Conservation (phyloP, 345 rosid species). For the Pugionium dolabratum region DNA sequence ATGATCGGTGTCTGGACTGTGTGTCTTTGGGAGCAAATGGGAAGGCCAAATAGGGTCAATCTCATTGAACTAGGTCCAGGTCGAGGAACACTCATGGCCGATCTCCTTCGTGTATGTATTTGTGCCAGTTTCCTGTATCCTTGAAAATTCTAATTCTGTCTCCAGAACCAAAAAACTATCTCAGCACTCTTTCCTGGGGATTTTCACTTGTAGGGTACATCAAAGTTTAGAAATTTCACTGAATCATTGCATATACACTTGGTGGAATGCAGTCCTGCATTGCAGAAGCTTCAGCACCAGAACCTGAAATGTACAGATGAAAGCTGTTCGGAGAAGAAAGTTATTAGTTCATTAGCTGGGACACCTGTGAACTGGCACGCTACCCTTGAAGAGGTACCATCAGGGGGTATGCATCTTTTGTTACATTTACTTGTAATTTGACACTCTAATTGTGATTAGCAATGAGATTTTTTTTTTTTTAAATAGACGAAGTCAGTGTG, state of each 20-base stretch:
- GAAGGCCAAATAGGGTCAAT: conserved; percentile 71
- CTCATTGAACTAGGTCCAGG: conserved; percentile 96
- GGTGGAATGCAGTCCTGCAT: conserved; percentile 86
- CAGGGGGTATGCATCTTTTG: conserved; percentile 63
- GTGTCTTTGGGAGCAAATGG: conserved; percentile 98
- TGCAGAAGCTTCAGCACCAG: conserved; percentile 70
- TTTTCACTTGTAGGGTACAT: conserved; percentile 60
- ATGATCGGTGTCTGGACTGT: conserved; percentile 89
- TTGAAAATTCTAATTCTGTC: conserved; percentile 21
- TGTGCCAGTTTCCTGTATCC: conserved; percentile 15
- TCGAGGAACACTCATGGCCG: conserved; percentile 91
- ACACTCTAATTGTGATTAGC: not conserved
- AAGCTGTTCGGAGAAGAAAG: conserved; percentile 43
- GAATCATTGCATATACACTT: conserved; percentile 72
- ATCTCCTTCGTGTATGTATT: conserved; percentile 76
- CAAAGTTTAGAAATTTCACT: conserved; percentile 76
- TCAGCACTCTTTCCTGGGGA: conserved; percentile 7
- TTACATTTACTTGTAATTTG: conserved; percentile 27
- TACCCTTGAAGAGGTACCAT: conserved; percentile 76
- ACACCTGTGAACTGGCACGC: conserved; percentile 79
- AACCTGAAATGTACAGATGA: conserved; percentile 66
- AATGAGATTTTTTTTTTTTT: not conserved
- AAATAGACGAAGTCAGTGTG: not conserved
- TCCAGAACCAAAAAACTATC: not conserved
- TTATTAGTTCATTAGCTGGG: conserved; percentile 57